Evolutionary conservation across 331 rosid species (phyloP), one percentile per base, ranked within the genome.

Genomic region (Spiraea crenata): DNA sequence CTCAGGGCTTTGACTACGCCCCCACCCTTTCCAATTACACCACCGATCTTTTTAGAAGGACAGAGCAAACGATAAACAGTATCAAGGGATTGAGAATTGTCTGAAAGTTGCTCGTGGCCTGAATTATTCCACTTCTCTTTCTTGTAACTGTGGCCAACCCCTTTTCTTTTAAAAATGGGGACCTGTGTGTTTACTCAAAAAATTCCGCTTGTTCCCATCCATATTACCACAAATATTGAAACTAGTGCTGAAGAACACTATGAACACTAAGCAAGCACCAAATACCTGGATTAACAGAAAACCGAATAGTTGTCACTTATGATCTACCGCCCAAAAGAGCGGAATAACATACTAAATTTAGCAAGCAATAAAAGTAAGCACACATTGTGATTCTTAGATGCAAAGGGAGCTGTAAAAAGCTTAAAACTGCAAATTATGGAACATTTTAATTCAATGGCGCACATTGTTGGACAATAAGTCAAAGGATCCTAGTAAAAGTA

Each of bases 1-100:
- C 84, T 80, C 42, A 80, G 37, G 8, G 77, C 25, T 35, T 67
- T 80, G 17, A 80, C 65, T n/a, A 76, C 76, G 38, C 67, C 34
- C 4, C 84, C 84, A 25, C 81, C 84, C 56, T 67, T 80, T 3
- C 84, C 84, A 70, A 80, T 80, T 1, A 81, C 85, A 62, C 82
- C 77, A 1, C 85, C 85, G 49, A 81, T 81, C 45, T 76, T 81
- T 14, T 73, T 76, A 46, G 78, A 67, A 35, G 84, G 81, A 54
- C 81, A 81, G 34, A 81, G 75, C 46, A 71, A 45, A 67, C 84
- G 78, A 49, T 81, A 81, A 48, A 77, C 76, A 3, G 79, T 81
- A 6, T 81, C 76, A 2, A 17, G 45, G 10, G 76, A 34, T 7
- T 76, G 68, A 63, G 72, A 70, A 79, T 57, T 58, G 19, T 65